Percentiles rank a stretch among this genome's conserved stretches.
phyloP scores from a whole-genome alignment of 225 moss, liverwort and hornwort species.

The Sphagnum tenellum region DNA sequence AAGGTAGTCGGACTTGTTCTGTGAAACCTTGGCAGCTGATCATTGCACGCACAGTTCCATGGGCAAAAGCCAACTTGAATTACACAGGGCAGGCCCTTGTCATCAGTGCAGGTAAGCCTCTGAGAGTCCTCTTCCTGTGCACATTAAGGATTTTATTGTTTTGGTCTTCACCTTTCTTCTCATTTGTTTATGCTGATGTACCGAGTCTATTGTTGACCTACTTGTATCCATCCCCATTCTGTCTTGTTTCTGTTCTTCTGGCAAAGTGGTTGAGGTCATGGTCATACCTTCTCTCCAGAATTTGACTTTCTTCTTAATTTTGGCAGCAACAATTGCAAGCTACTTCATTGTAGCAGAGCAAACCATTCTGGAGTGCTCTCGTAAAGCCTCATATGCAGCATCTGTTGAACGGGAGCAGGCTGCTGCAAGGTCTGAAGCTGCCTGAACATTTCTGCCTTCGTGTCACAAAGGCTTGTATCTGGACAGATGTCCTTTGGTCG shows the following conservation, averaged over 20 bases:
- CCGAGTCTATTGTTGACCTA: neutral
- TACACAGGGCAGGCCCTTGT: slow-evolving; percentile 90
- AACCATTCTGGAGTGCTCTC: slow-evolving; percentile 79
- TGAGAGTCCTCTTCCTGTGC: neutral
- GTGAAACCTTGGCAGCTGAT: slow-evolving; percentile 30
- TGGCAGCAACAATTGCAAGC: slow-evolving; percentile 69
- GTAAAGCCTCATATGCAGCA: slow-evolving; percentile 67
- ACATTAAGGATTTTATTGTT: neutral
- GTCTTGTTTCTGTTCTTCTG: neutral
- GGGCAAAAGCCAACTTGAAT: slow-evolving; percentile 75
- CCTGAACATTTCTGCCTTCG: neutral
- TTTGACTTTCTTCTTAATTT: neutral
- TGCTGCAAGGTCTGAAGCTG: slow-evolving; percentile 5
- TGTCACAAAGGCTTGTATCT: too few relatives aligned
- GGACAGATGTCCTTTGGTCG: too few relatives aligned
- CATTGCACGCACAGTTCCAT: slow-evolving; percentile 57
- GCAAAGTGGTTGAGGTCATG: neutral
- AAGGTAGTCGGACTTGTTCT: neutral
- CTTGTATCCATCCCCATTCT: too few relatives aligned
- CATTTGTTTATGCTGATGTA: neutral
- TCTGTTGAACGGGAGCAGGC: slow-evolving; percentile 43
- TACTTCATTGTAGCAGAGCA: slow-evolving; percentile 78
- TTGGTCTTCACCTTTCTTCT: neutral
- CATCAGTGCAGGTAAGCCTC: slow-evolving; percentile 53
- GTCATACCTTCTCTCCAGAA: neutral